Evolutionary conservation across 2,329 filamentous ascomycete genomes (phyloP).

Genomic region (Aureobasidium lini): DNA sequence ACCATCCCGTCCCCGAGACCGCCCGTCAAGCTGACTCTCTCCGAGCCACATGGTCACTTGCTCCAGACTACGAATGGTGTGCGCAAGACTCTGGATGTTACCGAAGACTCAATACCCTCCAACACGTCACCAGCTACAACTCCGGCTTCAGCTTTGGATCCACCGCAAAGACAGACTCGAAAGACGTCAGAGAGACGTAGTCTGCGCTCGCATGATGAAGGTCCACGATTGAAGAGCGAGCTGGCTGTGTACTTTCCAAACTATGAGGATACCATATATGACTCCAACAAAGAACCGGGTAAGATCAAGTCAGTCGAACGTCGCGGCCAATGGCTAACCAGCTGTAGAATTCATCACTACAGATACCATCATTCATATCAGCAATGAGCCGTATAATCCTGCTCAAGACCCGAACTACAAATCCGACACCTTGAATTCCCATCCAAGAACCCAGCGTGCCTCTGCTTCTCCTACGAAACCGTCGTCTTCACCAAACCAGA

Average conservation of each 20-base stretch:
- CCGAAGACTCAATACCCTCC: constrained; percentile 28
- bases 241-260: constrained; percentile 85
- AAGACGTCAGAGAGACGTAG: constrained; percentile 55
- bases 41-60: constrained; percentile 36
- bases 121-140: constrained; percentile 26
- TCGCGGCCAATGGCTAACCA: constrained; percentile 15
- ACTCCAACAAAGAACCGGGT: constrained; percentile 63
- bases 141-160: constrained; percentile 15
- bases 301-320: background rate
- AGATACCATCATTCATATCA: constrained; percentile 65
- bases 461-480: constrained; percentile 19
- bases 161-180: constrained; percentile 2
- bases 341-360: constrained; percentile 60
- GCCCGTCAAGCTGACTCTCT: constrained; percentile 36
- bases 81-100: constrained; percentile 26
- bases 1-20: constrained; percentile 23
- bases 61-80: constrained; percentile 38
- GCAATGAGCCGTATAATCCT: constrained; percentile 46
- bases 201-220: constrained; percentile 75
- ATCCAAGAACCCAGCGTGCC: background rate
- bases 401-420: background rate
- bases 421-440: background rate
- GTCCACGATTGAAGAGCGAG: constrained; percentile 81
- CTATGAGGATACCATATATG: constrained; percentile 89
- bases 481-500: constrained; percentile 11